Evolutionary conservation across 768 basidiomycete genomes (phyloP), one percentile per base, ranked within the genome.

Genomic region (Chalciporus pseudorubinellus): DNA sequence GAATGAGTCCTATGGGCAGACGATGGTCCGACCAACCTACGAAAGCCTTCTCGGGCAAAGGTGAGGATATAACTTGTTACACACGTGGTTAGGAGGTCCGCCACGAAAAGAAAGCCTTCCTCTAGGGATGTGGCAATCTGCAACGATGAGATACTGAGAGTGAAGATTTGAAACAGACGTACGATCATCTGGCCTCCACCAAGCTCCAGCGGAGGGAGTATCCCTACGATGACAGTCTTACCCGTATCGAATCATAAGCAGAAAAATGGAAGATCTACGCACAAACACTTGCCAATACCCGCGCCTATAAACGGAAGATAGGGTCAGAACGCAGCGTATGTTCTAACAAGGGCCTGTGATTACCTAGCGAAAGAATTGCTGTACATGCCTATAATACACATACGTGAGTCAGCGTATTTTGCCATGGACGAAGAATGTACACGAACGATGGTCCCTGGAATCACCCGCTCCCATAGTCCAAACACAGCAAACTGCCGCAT

Each of bases 401-500:
- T 5, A 13, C 3, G 12, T 28, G 7, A 40, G 22, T 31, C 1
- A 46, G 38, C 24, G 38, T 28, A 12, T 8, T 13, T 19, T 12
- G 14, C 39, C 19, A 10, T 29, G 9, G 16, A 20, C 6, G 38
- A 36, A 19, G 8, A 41, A 46, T 21, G 13, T 3, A 6, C 12
- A 21, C 44, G 5, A 22, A 50, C 48, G n/a, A 54, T 46, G 44
- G 48, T 19, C 9, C 14, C 48, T 18, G 48, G 53, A 43, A 55
- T 43, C 16, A 36, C n/a, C 8, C 43, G 24, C n/a, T 54, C 44
- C 4, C 22, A 36, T 24, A 10, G 14, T 19, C 44, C 48, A 39
- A 54, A 54, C 11, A 50, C 20, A 11, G 44, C 31, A 29, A 33
- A 54, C 4, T 36, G 10, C 18, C 10, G 41, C 44, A 50, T 50